Evolutionary conservation across 2,329 filamentous ascomycete species (phyloP).

Genomic region (Neonectria faginata): DNA sequence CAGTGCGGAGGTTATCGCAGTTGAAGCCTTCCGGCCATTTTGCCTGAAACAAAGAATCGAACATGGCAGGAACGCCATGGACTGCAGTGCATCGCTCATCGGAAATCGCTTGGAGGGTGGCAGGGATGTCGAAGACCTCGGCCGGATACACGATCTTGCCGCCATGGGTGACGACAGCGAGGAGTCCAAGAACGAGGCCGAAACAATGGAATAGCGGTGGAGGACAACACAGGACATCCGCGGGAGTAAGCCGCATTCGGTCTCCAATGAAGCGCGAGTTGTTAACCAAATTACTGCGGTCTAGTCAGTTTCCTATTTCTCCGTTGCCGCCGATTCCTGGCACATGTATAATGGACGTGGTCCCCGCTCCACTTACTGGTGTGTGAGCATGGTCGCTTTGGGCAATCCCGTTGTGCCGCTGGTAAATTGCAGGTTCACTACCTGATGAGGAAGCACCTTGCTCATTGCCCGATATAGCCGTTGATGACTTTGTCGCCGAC

Average conservation of each 20-base stretch:
- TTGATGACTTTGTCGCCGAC: conserved; percentile 61
- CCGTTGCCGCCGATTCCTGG: conserved; percentile 2
- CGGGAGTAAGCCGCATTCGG: conserved; percentile 74
- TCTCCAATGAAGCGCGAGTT: conserved; percentile 79
- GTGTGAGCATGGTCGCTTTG: conserved; percentile 80
- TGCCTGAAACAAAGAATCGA: conserved; percentile 72
- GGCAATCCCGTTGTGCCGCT: conserved; percentile 79
- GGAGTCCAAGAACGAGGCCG: conserved; percentile 80
- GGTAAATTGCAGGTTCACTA: conserved; percentile 81
- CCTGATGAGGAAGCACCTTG: conserved; percentile 71
- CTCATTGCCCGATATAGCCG: conserved; percentile 65
- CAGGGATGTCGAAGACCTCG: conserved; percentile 77
- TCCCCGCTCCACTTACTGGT: conserved; percentile 63
- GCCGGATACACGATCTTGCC: conserved; percentile 81
- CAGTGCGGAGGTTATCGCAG: conserved; percentile 72
- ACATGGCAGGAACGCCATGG: conserved; percentile 88
- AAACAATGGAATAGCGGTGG: conserved; percentile 90
- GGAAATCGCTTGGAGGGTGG: conserved; percentile 74
- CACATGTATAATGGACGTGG: not conserved
- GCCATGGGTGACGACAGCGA: conserved; percentile 79
- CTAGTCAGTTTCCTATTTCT: conserved; percentile 21
- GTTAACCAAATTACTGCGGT: conserved; percentile 67
- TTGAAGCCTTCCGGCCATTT: conserved; percentile 55
- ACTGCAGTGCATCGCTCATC: conserved; percentile 78
- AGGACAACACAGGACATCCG: conserved; percentile 81